Percentiles rank a stretch among this genome's conserved stretches.
phyloP scores from a whole-genome alignment of 805 yeast genomes.

The Metschnikowia gelsemii region DNA sequence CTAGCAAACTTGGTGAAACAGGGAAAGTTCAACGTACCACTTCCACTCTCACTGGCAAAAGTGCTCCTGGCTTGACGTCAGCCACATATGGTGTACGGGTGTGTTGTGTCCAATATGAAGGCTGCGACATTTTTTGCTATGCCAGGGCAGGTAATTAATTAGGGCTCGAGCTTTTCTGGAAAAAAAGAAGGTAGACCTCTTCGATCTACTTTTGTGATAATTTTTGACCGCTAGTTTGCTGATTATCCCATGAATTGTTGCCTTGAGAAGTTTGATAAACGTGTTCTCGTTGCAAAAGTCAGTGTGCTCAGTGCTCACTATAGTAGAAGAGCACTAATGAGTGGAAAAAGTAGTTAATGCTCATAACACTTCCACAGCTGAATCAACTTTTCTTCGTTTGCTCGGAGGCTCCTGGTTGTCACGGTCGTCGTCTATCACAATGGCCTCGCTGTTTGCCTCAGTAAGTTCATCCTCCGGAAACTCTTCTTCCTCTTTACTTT shows the following conservation, averaged over 20 bases:
- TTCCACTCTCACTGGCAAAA: no score
- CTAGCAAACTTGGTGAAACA: no score
- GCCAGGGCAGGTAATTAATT: no score
- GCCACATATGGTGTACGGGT: conserved; percentile 10
- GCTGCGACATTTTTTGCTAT: no score
- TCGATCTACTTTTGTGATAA: no score
- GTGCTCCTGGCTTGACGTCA: not conserved
- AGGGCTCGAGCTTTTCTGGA: no score
- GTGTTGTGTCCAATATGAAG: not conserved
- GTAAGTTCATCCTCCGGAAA: conserved; percentile 1
- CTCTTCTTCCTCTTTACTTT: not conserved
- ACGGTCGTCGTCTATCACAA: conserved; percentile 15
- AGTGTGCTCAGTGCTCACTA: not conserved
- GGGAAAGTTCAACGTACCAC: no score
- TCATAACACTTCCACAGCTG: conserved; percentile 6
- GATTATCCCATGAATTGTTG: no score
- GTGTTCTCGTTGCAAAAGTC: conserved; percentile 1
- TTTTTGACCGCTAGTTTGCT: no score
- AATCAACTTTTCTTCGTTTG: conserved; percentile 17
- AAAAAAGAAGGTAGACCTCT: no score
- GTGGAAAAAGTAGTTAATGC: no score
- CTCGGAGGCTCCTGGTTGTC: conserved; percentile 16
- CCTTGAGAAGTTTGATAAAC: no score
- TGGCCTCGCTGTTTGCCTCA: conserved; percentile 6
- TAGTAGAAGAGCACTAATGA: not conserved